Base-by-base conservation (phyloP, 129 eudicot species). In the Kitagawia praeruptora region DNA sequence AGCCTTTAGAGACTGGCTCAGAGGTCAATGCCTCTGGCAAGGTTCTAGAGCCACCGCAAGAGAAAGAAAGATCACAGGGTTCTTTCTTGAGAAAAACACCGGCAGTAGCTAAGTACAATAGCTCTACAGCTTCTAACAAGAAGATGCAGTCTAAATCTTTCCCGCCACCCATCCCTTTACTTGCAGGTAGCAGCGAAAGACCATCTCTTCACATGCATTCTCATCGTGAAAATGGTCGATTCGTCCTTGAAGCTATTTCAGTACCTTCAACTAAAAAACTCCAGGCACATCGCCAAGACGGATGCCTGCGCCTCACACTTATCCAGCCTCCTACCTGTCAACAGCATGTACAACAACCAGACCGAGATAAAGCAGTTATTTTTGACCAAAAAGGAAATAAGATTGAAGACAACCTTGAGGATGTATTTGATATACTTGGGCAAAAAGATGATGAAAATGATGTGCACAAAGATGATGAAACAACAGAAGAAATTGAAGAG, bases 241-340 rank as follows among this genome's bases (percentile, higher is more conserved):
- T 93, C 25, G 91, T 93, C 39, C 87, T 93, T 16, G 96, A 93
- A 83, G 98, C 98, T 2, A 91, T 91, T 8, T 73, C 96, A 0
- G 82, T 88, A 38, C 89, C 91, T 8, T 83, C 84, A n/a, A 83
- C 80, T 23, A 88, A 87, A 58, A 82, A 83, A 74, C 88, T 93
- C 78, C 89, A 85, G 23, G 91, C 93, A n/a, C 89, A 86, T 23
- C 90, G 98, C 23, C 81, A 84, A 27, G 91, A 89, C 4, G 98
- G 98, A 47, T 88, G 97, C 8, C 93, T 93, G 51, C 90, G 86
- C 74, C 89, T 93, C 70, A 88, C 89, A 2, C 81, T 93, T 19
- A 77, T 86, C 58, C 83, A 87, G 46, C 74, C 80, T 81, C 79
- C 77, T 1, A 44, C 64, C 46, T 76, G 66, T 46, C 77, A 49